Evolutionary conservation across 768 basidiomycete genomes (phyloP).

Genomic region (Auricularia sp.): DNA sequence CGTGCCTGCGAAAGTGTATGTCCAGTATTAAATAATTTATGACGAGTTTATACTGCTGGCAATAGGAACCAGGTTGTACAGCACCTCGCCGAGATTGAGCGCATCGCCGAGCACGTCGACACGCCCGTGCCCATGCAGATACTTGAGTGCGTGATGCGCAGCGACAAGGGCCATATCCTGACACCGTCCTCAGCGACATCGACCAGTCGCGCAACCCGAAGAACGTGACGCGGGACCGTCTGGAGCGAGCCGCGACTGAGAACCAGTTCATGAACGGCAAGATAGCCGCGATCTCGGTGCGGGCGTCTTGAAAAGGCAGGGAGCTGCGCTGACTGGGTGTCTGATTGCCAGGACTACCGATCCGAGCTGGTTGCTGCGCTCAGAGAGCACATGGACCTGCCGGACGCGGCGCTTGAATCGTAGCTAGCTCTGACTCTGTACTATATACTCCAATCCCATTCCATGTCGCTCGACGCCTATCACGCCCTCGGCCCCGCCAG

Average conservation of each 20-base stretch:
- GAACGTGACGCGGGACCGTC: slow-evolving; percentile 67
- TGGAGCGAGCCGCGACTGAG: slow-evolving; percentile 78
- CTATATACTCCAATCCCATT: background rate
- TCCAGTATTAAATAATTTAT: background rate
- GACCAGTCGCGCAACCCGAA: slow-evolving; percentile 75
- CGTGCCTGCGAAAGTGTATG: background rate
- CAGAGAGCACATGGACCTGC: background rate
- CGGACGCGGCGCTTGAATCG: too few relatives aligned
- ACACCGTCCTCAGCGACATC: slow-evolving; percentile 40
- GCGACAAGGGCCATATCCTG: slow-evolving; percentile 19
- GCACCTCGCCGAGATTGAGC: slow-evolving; percentile 58
- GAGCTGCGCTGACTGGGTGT: background rate
- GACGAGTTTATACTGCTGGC: background rate
- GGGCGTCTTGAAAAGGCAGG: slow-evolving; percentile 10
- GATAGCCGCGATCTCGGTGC: slow-evolving; percentile 64
- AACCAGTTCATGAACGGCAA: slow-evolving; percentile 91
- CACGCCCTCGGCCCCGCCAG: slow-evolving; percentile 34
- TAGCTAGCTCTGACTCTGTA: background rate
- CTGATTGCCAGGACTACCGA: background rate
- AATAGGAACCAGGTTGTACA: slow-evolving; percentile 63
- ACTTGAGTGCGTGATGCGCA: slow-evolving; percentile 10
- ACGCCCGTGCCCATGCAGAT: slow-evolving; percentile 71
- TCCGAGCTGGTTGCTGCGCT: background rate
- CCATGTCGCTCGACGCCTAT: slow-evolving; percentile 3
- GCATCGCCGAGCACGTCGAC: slow-evolving; percentile 49